Evolutionary conservation across 306 rosid species (phyloP).

Genomic region (Dalbergia oliveri): DNA sequence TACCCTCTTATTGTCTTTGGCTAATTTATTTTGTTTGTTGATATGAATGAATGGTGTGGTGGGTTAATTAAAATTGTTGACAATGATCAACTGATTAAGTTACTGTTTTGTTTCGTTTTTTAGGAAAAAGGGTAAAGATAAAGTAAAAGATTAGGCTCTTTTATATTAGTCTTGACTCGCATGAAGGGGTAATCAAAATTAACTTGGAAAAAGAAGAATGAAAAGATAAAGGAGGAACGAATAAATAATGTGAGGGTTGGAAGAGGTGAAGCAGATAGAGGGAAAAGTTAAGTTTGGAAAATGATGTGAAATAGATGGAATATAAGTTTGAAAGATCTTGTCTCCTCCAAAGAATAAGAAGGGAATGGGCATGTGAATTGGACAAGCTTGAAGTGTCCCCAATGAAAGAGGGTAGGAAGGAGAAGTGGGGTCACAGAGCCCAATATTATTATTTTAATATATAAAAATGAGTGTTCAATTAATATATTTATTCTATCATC

Average conservation of each 20-base stretch:
- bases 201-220: neutral
- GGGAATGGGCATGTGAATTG: slow-evolving; percentile 51
- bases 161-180: neutral
- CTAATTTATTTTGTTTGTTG: slow-evolving; percentile 53
- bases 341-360: slow-evolving; percentile 59
- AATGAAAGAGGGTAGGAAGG: slow-evolving; percentile 14
- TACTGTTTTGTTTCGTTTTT: neutral
- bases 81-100: slow-evolving; percentile 43
- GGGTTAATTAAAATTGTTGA: slow-evolving; percentile 23
- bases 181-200: slow-evolving; percentile 18
- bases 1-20: neutral
- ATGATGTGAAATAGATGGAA: slow-evolving; percentile 53
- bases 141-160: slow-evolving; percentile 27
- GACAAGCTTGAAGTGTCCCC: slow-evolving; percentile 51
- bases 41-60: slow-evolving; percentile 21
- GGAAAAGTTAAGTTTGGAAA: slow-evolving; percentile 1
- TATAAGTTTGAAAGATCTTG: slow-evolving; percentile 67
- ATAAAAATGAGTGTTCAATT: too few relatives aligned
- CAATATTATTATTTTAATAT: too few relatives aligned
- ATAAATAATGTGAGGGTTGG: neutral
- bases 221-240: neutral
- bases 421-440: slow-evolving; percentile 43
- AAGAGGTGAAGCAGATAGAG: neutral
- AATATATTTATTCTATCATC: too few relatives aligned
- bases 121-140: neutral